Evolutionary conservation across 768 basidiomycete species (phyloP), one percentile per base, ranked within the genome.

Genomic region (Suillus sp.): DNA sequence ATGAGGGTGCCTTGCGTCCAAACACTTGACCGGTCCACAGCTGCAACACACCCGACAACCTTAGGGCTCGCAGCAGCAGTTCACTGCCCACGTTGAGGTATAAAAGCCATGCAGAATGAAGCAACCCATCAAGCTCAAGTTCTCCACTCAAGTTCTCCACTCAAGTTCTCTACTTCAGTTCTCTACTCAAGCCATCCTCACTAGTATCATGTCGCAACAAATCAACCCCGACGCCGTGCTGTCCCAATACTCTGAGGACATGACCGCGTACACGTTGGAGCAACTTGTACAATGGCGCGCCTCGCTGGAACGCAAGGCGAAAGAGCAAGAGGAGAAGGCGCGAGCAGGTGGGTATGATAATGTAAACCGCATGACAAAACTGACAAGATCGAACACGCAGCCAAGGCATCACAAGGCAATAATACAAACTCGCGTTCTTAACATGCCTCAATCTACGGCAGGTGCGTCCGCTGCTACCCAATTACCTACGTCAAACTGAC

Each of bases 221-320:
- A 1, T 5, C 3, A 40, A 40, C 6, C 2, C 32, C 4, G 56
- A 57, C 40, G 56, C 2, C 25, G 18, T 20, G 25, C 7, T 57
- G 38, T 40, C 18, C 38, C 56, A 57, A 27, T 57, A 57, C 8
- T 57, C 56, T 14, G 56, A 57, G 56, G 56, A 40, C 18, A 57
- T 57, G 56, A 57, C 56, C n/a, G 4, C 56, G 18, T 57, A 57
- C 25, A 57, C 56, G 25, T 27, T 57, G 25, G 56, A 57, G 38
- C 56, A 57, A 25, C 56, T 57, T 42, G 18, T 57, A 5, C 56
- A 57, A 42, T 57, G 56, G 56, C 56, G 56, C 3, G 56, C 56
- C 6, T 18, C 25, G 9, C 38, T 57, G 5, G 56, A 57, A 13
- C 38, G 56, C 56, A 57, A 27, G 16, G 56, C 56, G 4, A 57